phyloP scores from a whole-genome alignment of 805 yeast species.

The Candida tibetensis region DNA sequence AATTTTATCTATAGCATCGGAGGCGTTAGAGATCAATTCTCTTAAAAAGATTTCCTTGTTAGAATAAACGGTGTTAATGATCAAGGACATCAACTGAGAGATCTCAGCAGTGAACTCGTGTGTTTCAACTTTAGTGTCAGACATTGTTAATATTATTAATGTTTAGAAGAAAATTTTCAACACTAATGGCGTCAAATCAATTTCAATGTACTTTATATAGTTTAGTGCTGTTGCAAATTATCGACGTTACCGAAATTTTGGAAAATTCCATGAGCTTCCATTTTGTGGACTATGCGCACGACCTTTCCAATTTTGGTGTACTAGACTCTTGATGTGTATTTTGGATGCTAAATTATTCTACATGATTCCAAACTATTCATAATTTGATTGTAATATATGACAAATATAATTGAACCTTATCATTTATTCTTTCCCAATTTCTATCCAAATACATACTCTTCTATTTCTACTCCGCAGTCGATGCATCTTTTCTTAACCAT shows the following conservation, averaged over 20 bases:
- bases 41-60: constrained; percentile 99
- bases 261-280: constrained; percentile 36
- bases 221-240: constrained; percentile 15
- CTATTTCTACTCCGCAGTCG: constrained; percentile 81
- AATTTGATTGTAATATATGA: no score
- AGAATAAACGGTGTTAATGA: constrained; percentile 99
- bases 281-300: constrained; percentile 7
- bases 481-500: constrained; percentile 59
- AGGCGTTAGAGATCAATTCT: constrained; percentile 97
- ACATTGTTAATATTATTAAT: constrained; percentile 33
- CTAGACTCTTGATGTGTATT: no score
- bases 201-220: constrained; percentile 5
- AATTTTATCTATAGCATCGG: constrained; percentile 98
- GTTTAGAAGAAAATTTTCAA: no score
- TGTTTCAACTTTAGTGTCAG: constrained; percentile 64
- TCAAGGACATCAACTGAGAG: constrained; percentile 99
- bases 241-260: constrained; percentile 12
- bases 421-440: neutral
- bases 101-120: constrained; percentile 99
- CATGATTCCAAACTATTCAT: no score
- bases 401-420: no score
- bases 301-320: constrained; percentile 2
- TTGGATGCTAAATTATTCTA: no score
- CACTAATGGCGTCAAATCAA: no score
- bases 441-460: constrained; percentile 50